These are phyloP conservation scores for Gloeophyllum trabeum DNA, from an alignment of 768 basidiomycete species.

Conservation along the genomic window DNA sequence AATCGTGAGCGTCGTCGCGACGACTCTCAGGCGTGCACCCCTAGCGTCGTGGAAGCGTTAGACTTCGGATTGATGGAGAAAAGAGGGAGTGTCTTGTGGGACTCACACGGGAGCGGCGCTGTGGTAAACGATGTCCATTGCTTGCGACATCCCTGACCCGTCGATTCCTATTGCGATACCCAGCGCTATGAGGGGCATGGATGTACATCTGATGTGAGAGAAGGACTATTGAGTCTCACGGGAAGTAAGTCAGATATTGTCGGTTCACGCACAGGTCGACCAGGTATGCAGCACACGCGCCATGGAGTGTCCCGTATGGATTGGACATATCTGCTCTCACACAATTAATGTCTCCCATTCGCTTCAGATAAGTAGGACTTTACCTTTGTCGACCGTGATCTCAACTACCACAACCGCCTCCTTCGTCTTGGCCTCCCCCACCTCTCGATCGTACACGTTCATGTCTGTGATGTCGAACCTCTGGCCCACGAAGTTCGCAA, in stretches of 20 bases:
- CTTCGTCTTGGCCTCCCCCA: constrained; percentile 14
- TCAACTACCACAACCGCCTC: constrained; percentile 21
- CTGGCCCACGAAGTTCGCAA: constrained; percentile 25
- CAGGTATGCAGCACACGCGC: neutral
- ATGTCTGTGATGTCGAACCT: constrained; percentile 24
- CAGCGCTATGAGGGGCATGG: constrained; percentile 29
- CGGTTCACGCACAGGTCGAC: neutral
- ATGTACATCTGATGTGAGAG: constrained; percentile 31
- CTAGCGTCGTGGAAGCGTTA: constrained; percentile 14
- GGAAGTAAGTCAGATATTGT: too few species aligned
- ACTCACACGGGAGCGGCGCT: constrained; percentile 26
- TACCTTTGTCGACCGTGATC: constrained; percentile 24
- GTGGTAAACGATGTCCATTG: constrained; percentile 41
- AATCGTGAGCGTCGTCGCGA: constrained; percentile 29
- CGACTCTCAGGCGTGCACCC: constrained; percentile 28
- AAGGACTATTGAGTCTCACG: neutral
- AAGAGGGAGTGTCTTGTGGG: constrained; percentile 4
- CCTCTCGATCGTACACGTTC: constrained; percentile 18
- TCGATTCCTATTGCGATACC: constrained; percentile 27
- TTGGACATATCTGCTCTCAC: neutral
- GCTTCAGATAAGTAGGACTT: constrained; percentile 1
- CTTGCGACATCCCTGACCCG: constrained; percentile 35
- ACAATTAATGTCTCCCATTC: too few species aligned
- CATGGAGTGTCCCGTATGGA: neutral
- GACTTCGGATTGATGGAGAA: neutral